phyloP scores from a whole-genome alignment of 495 filamentous ascomycete genomes.

The Penicillium fimorum region DNA sequence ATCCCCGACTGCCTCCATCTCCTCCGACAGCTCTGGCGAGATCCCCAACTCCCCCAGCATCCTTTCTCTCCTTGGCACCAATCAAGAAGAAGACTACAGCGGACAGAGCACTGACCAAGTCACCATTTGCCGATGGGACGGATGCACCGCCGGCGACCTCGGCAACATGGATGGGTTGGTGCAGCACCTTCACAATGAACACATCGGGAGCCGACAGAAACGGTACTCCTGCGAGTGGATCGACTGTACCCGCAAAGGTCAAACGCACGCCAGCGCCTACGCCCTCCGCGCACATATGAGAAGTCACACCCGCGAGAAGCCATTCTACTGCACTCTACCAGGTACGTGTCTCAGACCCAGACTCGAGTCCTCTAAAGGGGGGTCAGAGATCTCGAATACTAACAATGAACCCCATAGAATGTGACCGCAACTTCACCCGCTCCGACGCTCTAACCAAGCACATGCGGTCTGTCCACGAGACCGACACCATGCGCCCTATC shows the following conservation, averaged over 20 bases:
- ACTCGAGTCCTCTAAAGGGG: not conserved
- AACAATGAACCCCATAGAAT: constrained; percentile 54
- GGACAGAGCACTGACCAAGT: constrained; percentile 77
- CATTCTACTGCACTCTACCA: constrained; percentile 92
- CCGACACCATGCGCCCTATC: constrained; percentile 83
- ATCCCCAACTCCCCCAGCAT: constrained; percentile 54
- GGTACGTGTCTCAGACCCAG: constrained; percentile 52
- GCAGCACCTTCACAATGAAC: constrained; percentile 87
- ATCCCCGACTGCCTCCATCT: constrained; percentile 60
- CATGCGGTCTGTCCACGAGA: constrained; percentile 98
- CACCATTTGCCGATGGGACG: constrained; percentile 85
- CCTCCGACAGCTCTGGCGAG: constrained; percentile 82
- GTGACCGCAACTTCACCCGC: constrained; percentile 93
- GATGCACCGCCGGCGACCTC: constrained; percentile 75
- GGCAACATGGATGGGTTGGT: constrained; percentile 94
- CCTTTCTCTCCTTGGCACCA: constrained; percentile 50
- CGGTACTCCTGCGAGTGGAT: constrained; percentile 95
- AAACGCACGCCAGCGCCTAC: constrained; percentile 91
- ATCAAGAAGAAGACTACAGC: constrained; percentile 73
- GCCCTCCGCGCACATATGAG: constrained; percentile 95
- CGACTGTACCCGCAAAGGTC: constrained; percentile 81
- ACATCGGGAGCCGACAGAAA: constrained; percentile 79
- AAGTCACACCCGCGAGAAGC: constrained; percentile 96
- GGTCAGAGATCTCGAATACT: not conserved
- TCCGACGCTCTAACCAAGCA: constrained; percentile 97